These are phyloP conservation scores for Lecanicillium sp. DNA, from an alignment of 2,329 filamentous ascomycete species.

Conservation along the genomic window DNA sequence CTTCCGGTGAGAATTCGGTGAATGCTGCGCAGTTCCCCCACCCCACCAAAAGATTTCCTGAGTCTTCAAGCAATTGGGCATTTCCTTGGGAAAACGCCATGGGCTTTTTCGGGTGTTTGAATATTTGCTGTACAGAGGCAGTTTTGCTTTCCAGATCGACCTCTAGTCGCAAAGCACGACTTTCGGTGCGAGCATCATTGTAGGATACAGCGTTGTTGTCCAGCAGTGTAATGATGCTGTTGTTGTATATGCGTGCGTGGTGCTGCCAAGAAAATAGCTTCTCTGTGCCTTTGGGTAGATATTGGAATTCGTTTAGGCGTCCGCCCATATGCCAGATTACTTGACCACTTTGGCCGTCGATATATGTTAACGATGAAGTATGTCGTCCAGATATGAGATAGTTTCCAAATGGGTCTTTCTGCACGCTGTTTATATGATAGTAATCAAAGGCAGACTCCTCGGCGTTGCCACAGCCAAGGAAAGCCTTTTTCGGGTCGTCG, in stretches of 20 bases:
- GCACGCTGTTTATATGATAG: constrained; percentile 47
- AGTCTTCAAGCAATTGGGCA: constrained; percentile 38
- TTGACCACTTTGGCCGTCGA: constrained; percentile 35
- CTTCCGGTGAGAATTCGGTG: constrained; percentile 35
- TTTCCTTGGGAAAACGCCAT: constrained; percentile 38
- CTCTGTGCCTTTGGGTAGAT: constrained; percentile 19
- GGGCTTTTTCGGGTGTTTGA: constrained; percentile 38
- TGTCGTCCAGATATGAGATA: constrained; percentile 43
- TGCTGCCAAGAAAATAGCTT: constrained; percentile 39
- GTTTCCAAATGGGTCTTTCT: constrained; percentile 38
- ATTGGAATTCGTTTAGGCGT: constrained; percentile 26
- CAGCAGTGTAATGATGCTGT: constrained; percentile 38
- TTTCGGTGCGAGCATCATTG: constrained; percentile 11
- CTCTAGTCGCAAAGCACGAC: constrained; percentile 36
- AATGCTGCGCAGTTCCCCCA: constrained; percentile 43
- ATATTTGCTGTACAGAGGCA: constrained; percentile 35
- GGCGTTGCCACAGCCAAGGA: constrained; percentile 14
- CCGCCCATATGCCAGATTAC: constrained; percentile 44
- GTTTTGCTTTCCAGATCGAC: constrained; percentile 33
- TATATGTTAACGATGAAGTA: constrained; percentile 33
- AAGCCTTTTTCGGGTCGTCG: constrained; percentile 7
- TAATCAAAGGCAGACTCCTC: constrained; percentile 35
- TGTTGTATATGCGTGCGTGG: constrained; percentile 35
- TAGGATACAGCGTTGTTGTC: constrained; percentile 39
- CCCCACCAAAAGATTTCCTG: constrained; percentile 43